Percentiles rank a stretch among this genome's conserved stretches.
Conservation (phyloP, 208 protist genomes). For the Trypanosoma cruzi region DNA sequence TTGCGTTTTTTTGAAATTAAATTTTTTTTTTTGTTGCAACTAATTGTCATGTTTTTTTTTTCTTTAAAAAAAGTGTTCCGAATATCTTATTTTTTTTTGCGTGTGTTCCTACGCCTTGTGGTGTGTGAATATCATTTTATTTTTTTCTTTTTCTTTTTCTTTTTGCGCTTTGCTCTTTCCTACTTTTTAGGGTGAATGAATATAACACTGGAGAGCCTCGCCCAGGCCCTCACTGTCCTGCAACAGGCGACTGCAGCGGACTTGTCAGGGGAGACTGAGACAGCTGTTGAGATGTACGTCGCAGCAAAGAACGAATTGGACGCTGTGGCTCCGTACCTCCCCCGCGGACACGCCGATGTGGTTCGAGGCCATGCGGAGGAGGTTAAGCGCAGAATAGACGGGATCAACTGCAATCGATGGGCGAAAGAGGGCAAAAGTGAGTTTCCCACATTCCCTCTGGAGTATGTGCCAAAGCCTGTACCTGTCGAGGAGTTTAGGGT, state of each 20-base stretch:
- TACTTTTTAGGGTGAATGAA: constrained; percentile 24
- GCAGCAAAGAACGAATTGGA: constrained; percentile 56
- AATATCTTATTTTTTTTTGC: neutral
- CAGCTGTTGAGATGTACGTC: constrained; percentile 72
- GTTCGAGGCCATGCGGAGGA: constrained; percentile 59
- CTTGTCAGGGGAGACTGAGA: constrained; percentile 48
- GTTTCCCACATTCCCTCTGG: constrained; percentile 64
- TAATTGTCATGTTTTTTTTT: constrained; percentile 10
- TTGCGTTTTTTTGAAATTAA: constrained; percentile 10
- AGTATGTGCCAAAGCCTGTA: constrained; percentile 54
- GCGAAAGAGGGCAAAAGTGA: constrained; percentile 39
- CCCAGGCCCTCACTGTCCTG: constrained; percentile 65
- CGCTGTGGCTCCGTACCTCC: constrained; percentile 42
- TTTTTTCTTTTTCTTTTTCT: constrained; percentile 26
- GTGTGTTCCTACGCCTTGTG: constrained; percentile 1
- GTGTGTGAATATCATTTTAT: constrained; percentile 5
- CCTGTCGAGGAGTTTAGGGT: constrained; percentile 71
- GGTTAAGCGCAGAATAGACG: constrained; percentile 58
- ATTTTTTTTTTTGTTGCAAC: constrained; percentile 19
- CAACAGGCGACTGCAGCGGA: constrained; percentile 78
- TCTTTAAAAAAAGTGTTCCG: constrained; percentile 27
- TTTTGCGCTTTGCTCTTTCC: constrained; percentile 22
- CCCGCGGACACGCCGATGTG: constrained; percentile 48
- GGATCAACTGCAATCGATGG: constrained; percentile 48
- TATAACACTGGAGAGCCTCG: constrained; percentile 46